phyloP scores from a whole-genome alignment of 495 filamentous ascomycete genomes.

The Amphirosellinia nigrospora region DNA sequence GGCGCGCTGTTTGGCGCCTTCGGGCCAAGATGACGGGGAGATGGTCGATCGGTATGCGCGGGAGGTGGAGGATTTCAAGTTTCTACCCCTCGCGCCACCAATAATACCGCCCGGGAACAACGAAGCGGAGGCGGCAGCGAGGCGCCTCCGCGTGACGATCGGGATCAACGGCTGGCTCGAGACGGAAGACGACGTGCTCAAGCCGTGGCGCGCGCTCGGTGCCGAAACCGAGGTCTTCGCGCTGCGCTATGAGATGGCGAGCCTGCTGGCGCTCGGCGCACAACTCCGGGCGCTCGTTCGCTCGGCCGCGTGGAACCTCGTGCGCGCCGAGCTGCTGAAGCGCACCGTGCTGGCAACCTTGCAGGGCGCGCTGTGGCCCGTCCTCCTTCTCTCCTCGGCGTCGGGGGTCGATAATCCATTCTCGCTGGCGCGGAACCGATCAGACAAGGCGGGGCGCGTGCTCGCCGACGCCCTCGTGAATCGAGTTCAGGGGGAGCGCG shows the following conservation, averaged over 20 bases:
- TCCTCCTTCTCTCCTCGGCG: conserved; percentile 70
- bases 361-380: conserved; percentile 76
- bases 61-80: conserved; percentile 87
- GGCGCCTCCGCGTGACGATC: conserved; percentile 79
- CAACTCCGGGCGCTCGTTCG: conserved; percentile 69
- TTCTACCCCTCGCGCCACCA: conserved; percentile 71
- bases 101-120: conserved; percentile 44
- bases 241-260: conserved; percentile 77
- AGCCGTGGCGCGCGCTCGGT: conserved; percentile 78
- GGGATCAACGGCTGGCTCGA: conserved; percentile 86
- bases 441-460: conserved; percentile 82
- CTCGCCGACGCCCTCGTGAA: conserved; percentile 86
- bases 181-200: conserved; percentile 68
- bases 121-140: conserved; percentile 30
- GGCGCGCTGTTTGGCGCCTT: conserved; percentile 89
- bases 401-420: conserved; percentile 84
- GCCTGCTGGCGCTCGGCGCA: conserved; percentile 76
- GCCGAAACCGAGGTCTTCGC: conserved; percentile 77
- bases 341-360: conserved; percentile 77
- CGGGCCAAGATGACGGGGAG: conserved; percentile 85
- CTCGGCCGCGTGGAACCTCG: conserved; percentile 72
- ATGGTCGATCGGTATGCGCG: conserved; percentile 85
- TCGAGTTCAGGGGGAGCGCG: conserved; percentile 81
- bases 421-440: conserved; percentile 72
- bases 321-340: conserved; percentile 74